Evolutionary conservation across 768 basidiomycete genomes (phyloP).

Genomic region (Trametes cubensis): DNA sequence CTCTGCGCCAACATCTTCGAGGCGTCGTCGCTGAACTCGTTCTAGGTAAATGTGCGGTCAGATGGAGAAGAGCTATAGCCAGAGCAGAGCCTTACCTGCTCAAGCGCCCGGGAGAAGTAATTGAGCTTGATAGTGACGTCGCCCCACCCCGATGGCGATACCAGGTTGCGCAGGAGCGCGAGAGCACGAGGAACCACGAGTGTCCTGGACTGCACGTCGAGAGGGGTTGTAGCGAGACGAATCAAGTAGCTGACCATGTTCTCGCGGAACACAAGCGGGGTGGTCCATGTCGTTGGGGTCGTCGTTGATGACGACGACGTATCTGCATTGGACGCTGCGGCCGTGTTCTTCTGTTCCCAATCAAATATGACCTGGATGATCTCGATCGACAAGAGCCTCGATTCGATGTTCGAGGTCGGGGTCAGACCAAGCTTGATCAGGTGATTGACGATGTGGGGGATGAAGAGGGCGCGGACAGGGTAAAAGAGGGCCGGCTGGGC

Average conservation of each 20-base stretch:
- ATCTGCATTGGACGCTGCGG: conserved; percentile 18
- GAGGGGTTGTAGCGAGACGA: conserved; percentile 76
- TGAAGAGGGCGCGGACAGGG: conserved; percentile 88
- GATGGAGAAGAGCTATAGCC: background rate
- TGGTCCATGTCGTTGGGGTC: conserved; percentile 53
- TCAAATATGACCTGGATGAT: conserved; percentile 88
- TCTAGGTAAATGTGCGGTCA: conserved; percentile 44
- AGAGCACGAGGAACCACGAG: conserved; percentile 65
- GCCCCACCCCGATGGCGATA: conserved; percentile 83
- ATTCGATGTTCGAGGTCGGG: conserved; percentile 69
- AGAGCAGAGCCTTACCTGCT: conserved; percentile 56
- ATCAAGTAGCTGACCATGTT: conserved; percentile 94
- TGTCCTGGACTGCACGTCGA: conserved; percentile 49
- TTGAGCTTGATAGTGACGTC: conserved; percentile 91
- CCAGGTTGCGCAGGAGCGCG: conserved; percentile 70
- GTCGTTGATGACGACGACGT: conserved; percentile 8
- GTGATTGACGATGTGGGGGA: conserved; percentile 91
- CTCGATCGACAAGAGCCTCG: conserved; percentile 86
- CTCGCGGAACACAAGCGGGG: conserved; percentile 81
- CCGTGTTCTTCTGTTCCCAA: conserved; percentile 80
- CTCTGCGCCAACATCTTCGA: conserved; percentile 69
- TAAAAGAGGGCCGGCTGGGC: conserved; percentile 92
- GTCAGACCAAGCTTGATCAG: conserved; percentile 87
- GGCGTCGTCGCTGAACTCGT: conserved; percentile 69
- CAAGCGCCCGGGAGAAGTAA: conserved; percentile 84